Base-by-base conservation (phyloP, 768 basidiomycete genomes). In the Tephrocybe sp. region DNA sequence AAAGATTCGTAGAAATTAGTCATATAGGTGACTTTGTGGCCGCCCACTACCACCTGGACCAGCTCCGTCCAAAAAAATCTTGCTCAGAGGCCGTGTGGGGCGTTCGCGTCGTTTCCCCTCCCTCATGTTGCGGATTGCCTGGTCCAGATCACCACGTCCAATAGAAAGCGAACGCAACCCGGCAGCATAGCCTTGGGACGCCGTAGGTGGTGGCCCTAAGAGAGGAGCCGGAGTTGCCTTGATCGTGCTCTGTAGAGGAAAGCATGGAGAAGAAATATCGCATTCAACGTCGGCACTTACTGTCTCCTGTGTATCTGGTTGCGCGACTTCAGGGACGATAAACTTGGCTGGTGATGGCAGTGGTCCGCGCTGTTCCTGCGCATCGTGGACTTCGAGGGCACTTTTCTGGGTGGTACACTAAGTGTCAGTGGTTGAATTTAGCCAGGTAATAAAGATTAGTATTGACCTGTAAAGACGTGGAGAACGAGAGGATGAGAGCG, bases 71-170 rank as follows among this genome's bases (percentile, higher is more conserved):
- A 88, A 58, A 60, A 92, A 90, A 24, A 93, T 89, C 76, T 86
- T 89, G 70, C 87, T 89, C 45, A 88, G 63, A 2, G 83, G 86
- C 39, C 84, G 71, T 7, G 63, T 58, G 16, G 73, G 72, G 38
- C 80, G 74, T 22, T 66, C 69, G 52, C 82, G 72, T 38, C 80
- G 73, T 62, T 75, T 80, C 28, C 84, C 92, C 40, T 78, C 80
- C 36, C 81, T 79, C 73, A 93, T 79, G 53, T 85, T 92, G 15
- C 88, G 83, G 32, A 98, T 87, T 1, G 88, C 89, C 59, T 89
- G 80, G 56, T 98, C 92, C 26, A 96, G 68, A 47, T 87, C 87
- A 9, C 93, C 93, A 30, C 86, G 80, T 6, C 85, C 83, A 52
- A 89, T 62, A 1, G 89, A 86, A 27, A 69, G 71, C 42, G 68